Conservation (phyloP, 1,139 yeast species). For the Candida anutae region DNA sequence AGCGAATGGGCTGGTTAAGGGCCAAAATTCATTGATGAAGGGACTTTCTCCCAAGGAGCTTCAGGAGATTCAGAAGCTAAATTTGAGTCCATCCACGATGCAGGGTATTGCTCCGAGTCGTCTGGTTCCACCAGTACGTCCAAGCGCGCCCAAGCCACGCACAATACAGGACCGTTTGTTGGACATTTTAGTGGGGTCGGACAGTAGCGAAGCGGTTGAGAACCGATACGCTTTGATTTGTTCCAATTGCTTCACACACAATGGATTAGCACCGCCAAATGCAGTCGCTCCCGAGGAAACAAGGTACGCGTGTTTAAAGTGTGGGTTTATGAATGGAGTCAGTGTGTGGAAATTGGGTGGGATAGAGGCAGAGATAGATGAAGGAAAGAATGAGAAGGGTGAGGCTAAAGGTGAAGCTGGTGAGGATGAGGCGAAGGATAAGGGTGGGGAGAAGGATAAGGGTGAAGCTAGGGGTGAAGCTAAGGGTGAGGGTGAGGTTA, state of each 20-base stretch:
- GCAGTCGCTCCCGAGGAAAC: slow-evolving; percentile 44
- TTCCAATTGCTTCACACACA: slow-evolving; percentile 54
- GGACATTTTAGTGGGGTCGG: slow-evolving; percentile 61
- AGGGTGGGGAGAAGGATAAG: too few species aligned
- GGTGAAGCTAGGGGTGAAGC: neutral
- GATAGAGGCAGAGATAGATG: too few species aligned
- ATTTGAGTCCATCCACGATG: neutral
- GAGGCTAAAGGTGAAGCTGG: too few species aligned
- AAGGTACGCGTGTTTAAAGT: slow-evolving; percentile 62
- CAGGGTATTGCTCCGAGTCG: neutral
- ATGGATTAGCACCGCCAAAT: slow-evolving; percentile 80
- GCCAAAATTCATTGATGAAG: neutral
- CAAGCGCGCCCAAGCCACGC: slow-evolving; percentile 7
- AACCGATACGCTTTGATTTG: slow-evolving; percentile 72
- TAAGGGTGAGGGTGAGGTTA: neutral
- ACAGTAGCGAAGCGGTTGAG: slow-evolving; percentile 55
- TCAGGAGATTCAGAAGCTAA: slow-evolving; percentile 1
- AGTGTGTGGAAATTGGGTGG: slow-evolving; percentile 4
- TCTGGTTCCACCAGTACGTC: slow-evolving; percentile 1
- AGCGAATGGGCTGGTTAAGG: neutral
- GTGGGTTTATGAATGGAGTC: slow-evolving; percentile 55
- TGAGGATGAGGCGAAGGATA: too few species aligned
- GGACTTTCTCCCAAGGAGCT: neutral
- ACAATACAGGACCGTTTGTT: slow-evolving; percentile 37
- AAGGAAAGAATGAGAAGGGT: too few species aligned